Evolutionary conservation across 2,329 filamentous ascomycete species (phyloP).

Genomic region (Ampelomyces quisqualis): DNA sequence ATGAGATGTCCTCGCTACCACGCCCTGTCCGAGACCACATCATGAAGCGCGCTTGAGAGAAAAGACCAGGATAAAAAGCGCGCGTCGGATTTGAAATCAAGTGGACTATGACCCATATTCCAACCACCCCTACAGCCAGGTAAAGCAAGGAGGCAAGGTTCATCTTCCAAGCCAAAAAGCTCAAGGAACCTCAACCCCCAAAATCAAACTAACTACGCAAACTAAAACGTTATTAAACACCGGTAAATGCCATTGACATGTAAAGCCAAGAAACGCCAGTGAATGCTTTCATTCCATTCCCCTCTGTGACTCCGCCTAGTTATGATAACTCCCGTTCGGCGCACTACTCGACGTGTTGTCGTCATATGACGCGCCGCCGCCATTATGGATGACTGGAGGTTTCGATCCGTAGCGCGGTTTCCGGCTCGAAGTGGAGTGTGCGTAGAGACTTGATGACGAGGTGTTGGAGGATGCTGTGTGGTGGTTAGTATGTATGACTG

Average conservation of each 20-base stretch:
- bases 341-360: slow-evolving; percentile 33
- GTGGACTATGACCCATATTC: too few relatives aligned
- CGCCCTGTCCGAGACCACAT: too few relatives aligned
- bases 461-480: slow-evolving; percentile 17
- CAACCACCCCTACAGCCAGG: too few relatives aligned
- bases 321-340: slow-evolving; percentile 34
- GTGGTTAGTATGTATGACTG: slow-evolving; percentile 9
- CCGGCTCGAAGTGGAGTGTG: slow-evolving; percentile 25
- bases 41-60: too few relatives aligned
- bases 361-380: slow-evolving; percentile 32
- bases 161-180: too few relatives aligned
- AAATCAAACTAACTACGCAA: not conserved
- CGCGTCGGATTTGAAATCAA: too few relatives aligned
- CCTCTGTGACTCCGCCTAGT: slow-evolving; percentile 9
- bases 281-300: not conserved
- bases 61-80: too few relatives aligned
- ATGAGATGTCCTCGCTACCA: too few relatives aligned
- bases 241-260: not conserved
- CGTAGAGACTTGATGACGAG: slow-evolving; percentile 28
- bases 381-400: slow-evolving; percentile 32
- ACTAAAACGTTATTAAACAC: not conserved
- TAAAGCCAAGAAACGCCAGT: not conserved
- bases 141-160: not conserved
- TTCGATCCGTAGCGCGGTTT: slow-evolving; percentile 33
- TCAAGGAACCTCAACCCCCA: too few relatives aligned